Base-by-base conservation (phyloP, 306 rosid species). In the Prunus armeniaca region DNA sequence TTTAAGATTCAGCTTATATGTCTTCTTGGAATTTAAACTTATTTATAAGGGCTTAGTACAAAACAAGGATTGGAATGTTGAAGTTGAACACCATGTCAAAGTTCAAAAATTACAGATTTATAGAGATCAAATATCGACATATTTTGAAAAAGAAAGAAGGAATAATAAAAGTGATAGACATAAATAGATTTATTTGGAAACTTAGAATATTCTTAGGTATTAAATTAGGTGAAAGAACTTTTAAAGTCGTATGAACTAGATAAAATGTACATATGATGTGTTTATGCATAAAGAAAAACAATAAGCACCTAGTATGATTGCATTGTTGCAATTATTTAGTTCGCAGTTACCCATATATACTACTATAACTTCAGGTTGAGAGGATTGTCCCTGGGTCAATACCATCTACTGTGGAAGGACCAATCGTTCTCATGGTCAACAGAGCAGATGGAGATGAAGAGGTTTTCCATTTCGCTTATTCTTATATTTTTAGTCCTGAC, bases 391-490 rank as follows among this genome's bases (percentile, higher is more conserved):
- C 97, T 65, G 96, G 96, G 24, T 92, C 90, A 68, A 76, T 95
- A 69, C 93, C 97, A 71, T 83, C 88, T 69, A 80, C 91, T 52
- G 79, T 82, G 65, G 82, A 92, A 76, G 97, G 93, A 73, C 90
- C 99, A 71, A 74, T 90, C 58, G 71, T 95, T 80, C 97, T 92
- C 51, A 19, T 92, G 78, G 97, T 95, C 73, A 82, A 86, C 86
- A 90, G 73, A 84, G 99, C 99, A 17, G 93, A 95, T 86, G 99
- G 99, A 12, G 99, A 95, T 75, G 99, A 92, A 86, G 99, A 95
- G 99, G 99, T 95, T 85, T 43, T 67, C 2, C 55, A 70, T 66
- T 24, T 60, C 9, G 12, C 45, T 69, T n/a, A 4, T 46, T 69
- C 56, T 12, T 67, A 12, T 22, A 45, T 32, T 19, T n/a, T 56